A percentile compares a stretch with the other conserved stretches of the same genome.
Evolutionary conservation across 768 basidiomycete species (phyloP).

Genomic region (Tulasnella sp.): DNA sequence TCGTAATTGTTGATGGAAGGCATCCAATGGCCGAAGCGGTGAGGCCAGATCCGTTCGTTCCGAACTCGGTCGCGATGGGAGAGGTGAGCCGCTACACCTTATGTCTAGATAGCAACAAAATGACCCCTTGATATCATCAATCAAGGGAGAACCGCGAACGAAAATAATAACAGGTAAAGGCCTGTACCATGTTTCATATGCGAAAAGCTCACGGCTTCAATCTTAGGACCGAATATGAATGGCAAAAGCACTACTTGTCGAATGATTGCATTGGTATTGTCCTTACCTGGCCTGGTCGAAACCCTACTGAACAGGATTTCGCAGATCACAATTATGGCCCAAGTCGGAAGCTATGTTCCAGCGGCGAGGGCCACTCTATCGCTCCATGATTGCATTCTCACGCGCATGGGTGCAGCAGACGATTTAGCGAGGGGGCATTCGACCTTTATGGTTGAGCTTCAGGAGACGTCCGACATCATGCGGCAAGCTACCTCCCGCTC

Average conservation of each 20-base stretch:
- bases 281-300: conserved; percentile 25
- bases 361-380: conserved; percentile 68
- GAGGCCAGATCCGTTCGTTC: conserved; percentile 75
- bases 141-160: conserved; percentile 43
- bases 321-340: conserved; percentile 52
- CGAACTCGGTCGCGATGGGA: conserved; percentile 72
- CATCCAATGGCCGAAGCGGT: conserved; percentile 91
- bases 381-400: conserved; percentile 79
- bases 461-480: conserved; percentile 88
- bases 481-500: conserved; percentile 67
- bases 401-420: conserved; percentile 91
- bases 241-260: conserved; percentile 26
- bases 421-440: conserved; percentile 82
- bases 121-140: not conserved
- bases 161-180: conserved; percentile 67
- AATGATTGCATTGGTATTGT: conserved; percentile 59
- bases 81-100: conserved; percentile 35
- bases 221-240: conserved; percentile 47
- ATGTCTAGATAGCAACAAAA: not conserved
- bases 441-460: conserved; percentile 96
- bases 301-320: conserved; percentile 23
- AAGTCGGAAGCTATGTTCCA: conserved; percentile 88
- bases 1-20: conserved; percentile 78
- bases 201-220: conserved; percentile 37
- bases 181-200: not conserved